Percentiles rank a stretch among this genome's conserved stretches.
phyloP scores from a whole-genome alignment of 2,329 filamentous ascomycete species.

The Ploettnerulaceae sp. region DNA sequence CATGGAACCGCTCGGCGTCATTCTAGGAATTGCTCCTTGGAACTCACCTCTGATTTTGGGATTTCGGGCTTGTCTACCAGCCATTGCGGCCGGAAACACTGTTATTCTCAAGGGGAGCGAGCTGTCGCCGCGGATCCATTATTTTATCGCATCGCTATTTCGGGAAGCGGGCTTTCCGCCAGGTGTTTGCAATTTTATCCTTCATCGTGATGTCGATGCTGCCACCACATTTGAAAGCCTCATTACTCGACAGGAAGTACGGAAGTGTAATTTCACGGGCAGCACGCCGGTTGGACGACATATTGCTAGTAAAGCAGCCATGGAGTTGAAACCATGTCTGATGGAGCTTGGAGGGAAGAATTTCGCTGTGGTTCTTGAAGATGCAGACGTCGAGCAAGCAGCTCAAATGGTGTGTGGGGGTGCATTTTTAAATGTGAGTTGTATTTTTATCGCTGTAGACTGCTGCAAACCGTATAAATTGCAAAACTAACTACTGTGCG shows the following conservation, averaged over 20 bases:
- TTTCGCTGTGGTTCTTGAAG: slow-evolving; percentile 40
- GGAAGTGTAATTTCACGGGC: slow-evolving; percentile 43
- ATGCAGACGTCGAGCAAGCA: slow-evolving; percentile 39
- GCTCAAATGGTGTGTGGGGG: slow-evolving; percentile 26
- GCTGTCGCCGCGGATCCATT: slow-evolving; percentile 31
- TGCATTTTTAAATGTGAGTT: slow-evolving; percentile 31
- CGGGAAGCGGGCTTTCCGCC: slow-evolving; percentile 40
- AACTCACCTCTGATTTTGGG: slow-evolving; percentile 31
- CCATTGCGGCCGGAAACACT: slow-evolving; percentile 27
- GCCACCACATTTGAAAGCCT: slow-evolving; percentile 35
- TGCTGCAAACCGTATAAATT: too few relatives aligned
- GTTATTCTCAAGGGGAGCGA: slow-evolving; percentile 35
- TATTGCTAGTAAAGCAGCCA: slow-evolving; percentile 36
- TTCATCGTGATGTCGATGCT: slow-evolving; percentile 34
- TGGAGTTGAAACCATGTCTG: slow-evolving; percentile 41
- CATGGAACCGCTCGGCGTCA: slow-evolving; percentile 31
- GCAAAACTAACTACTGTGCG: too few relatives aligned
- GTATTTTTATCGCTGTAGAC: too few relatives aligned
- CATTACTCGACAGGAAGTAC: slow-evolving; percentile 36
- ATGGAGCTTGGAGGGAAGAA: slow-evolving; percentile 47
- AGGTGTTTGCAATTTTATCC: slow-evolving; percentile 39
- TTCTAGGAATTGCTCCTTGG: slow-evolving; percentile 34
- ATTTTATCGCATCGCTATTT: slow-evolving; percentile 35
- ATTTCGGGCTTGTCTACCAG: slow-evolving; percentile 17
- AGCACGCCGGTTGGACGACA: slow-evolving; percentile 40